Conservation (phyloP, 371 early-diverging fungal species). For the Synchytrium microbalum region DNA sequence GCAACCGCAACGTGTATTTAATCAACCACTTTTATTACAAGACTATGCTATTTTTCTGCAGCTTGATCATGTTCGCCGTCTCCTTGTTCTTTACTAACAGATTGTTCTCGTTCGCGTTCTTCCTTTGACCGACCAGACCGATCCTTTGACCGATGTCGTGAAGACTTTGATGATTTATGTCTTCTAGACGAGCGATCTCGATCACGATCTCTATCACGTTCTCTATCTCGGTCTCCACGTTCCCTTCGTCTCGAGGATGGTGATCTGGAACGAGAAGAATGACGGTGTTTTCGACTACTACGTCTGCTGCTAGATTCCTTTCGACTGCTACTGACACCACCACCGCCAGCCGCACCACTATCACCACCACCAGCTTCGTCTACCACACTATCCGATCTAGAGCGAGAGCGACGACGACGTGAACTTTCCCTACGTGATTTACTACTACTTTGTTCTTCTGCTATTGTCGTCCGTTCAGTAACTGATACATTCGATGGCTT, state of each 20-base stretch:
- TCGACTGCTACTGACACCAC: neutral
- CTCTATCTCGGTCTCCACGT: neutral
- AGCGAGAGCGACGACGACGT: no score
- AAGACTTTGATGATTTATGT: neutral
- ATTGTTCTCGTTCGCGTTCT: neutral
- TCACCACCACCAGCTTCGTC: neutral
- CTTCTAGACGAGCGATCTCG: neutral
- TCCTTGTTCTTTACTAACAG: neutral
- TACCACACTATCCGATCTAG: no score
- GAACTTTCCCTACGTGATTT: no score
- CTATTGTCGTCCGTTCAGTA: no score
- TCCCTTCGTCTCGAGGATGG: neutral
- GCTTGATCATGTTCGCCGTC: neutral
- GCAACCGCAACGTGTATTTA: neutral
- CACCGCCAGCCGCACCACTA: neutral
- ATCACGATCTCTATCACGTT: neutral
- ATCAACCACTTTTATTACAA: no score
- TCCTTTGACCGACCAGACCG: no score
- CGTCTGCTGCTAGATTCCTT: neutral
- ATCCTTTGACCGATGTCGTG: neutral
- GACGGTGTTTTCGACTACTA: neutral
- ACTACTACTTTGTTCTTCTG: no score
- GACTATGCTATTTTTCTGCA: neutral
- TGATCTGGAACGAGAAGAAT: neutral
- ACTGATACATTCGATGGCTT: no score